Evolutionary conservation across 1,284 basidiomycete genomes (phyloP).

Genomic region (Leccinum fuscescens): DNA sequence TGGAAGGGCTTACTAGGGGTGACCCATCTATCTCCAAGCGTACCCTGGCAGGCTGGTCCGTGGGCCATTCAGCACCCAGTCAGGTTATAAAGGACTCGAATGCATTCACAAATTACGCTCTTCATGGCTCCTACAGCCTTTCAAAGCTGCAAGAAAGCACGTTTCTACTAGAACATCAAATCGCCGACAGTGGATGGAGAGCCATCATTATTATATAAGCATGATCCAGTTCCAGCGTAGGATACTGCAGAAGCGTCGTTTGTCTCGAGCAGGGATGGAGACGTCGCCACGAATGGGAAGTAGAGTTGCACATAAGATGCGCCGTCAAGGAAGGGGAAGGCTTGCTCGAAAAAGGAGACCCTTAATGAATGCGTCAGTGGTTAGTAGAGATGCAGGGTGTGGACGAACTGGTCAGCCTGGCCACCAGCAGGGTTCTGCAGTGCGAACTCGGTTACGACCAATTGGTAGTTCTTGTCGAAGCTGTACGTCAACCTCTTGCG

Average conservation of each 20-base stretch:
- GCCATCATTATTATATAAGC: slow-evolving; percentile 30
- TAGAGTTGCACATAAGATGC: slow-evolving; percentile 33
- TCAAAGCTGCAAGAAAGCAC: not conserved
- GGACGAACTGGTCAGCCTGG: slow-evolving; percentile 33
- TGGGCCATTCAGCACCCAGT: not conserved
- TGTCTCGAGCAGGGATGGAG: slow-evolving; percentile 21
- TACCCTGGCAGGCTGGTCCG: not conserved
- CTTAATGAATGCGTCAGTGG: slow-evolving; percentile 14
- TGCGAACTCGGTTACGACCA: slow-evolving; percentile 35
- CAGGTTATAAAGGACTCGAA: not conserved
- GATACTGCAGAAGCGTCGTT: slow-evolving; percentile 15
- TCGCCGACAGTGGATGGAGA: slow-evolving; percentile 22
- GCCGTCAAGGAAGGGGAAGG: slow-evolving; percentile 33
- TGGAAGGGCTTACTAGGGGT: not conserved
- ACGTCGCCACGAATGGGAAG: slow-evolving; percentile 37
- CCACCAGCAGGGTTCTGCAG: slow-evolving; percentile 33
- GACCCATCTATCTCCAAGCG: not conserved
- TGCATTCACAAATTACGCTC: not conserved
- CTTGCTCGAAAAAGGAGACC: slow-evolving; percentile 32
- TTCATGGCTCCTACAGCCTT: not conserved
- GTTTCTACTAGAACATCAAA: slow-evolving; percentile 16
- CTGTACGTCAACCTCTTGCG: slow-evolving; percentile 7
- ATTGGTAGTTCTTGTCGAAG: slow-evolving; percentile 8
- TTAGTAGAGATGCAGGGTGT: not conserved
- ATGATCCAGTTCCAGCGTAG: slow-evolving; percentile 27